phyloP scores from a whole-genome alignment of 2,329 filamentous ascomycete species.

The Aspergillus quadricinctus region DNA sequence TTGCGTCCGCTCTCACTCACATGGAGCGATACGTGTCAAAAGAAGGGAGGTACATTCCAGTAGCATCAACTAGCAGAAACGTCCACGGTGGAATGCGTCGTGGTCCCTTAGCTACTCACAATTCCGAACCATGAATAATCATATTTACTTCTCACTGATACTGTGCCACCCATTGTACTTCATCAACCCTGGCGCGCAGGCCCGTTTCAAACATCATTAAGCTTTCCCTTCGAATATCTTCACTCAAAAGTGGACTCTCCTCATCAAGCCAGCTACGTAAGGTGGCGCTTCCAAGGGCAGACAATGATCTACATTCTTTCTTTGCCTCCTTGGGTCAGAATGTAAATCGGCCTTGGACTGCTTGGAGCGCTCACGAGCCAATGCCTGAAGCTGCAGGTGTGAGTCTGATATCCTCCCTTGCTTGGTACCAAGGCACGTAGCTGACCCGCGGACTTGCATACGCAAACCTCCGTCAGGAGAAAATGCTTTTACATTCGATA shows the following conservation, averaged over 20 bases:
- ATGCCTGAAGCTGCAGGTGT: not conserved
- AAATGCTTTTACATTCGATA: not conserved
- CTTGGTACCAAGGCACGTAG: slow-evolving; percentile 1
- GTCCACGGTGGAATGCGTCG: not conserved
- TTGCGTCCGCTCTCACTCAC: slow-evolving; percentile 36
- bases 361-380: not conserved
- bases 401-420: not conserved
- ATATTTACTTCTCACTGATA: not conserved
- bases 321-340: not conserved
- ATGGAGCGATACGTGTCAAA: slow-evolving; percentile 42
- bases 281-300: not conserved
- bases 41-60: slow-evolving; percentile 40
- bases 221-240: not conserved
- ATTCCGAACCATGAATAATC: not conserved
- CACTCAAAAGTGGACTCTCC: not conserved
- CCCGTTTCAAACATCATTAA: not conserved
- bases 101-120: not conserved
- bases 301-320: not conserved
- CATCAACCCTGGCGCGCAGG: not conserved
- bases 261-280: not conserved
- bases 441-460: not conserved
- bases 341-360: not conserved
- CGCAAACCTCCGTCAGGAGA: not conserved
- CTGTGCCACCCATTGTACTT: not conserved
- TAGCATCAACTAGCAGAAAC: not conserved